These are phyloP conservation scores for Oryza rufipogon DNA, from an alignment of 176 grass and related monocot species.

Conservation along the genomic window DNA sequence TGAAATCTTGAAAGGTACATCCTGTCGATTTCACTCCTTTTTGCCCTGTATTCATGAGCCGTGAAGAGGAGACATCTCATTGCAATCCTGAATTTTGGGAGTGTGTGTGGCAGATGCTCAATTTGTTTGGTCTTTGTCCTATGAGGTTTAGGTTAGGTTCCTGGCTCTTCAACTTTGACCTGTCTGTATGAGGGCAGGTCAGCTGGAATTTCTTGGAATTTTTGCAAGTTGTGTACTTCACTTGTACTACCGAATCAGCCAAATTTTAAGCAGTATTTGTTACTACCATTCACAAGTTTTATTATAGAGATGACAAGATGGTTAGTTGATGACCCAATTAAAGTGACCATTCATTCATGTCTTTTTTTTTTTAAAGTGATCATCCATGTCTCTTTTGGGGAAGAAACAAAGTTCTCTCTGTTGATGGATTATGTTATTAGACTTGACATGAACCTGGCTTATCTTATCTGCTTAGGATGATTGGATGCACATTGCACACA, in stretches of 20 bases:
- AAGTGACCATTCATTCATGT: neutral
- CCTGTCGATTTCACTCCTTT: neutral
- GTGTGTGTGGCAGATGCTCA: neutral
- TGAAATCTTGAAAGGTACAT: neutral
- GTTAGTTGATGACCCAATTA: neutral
- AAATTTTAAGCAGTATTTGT: neutral
- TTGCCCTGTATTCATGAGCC: conserved; percentile 24
- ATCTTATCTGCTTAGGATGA: neutral
- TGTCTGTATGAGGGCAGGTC: neutral
- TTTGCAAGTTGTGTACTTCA: neutral
- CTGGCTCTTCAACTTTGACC: neutral
- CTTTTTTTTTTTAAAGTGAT: neutral
- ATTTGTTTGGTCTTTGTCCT: neutral
- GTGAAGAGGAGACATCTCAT: conserved; percentile 18
- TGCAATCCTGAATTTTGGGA: neutral
- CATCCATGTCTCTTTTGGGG: neutral
- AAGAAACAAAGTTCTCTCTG: neutral
- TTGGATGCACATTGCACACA: neutral
- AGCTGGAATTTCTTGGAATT: neutral
- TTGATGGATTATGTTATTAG: neutral
- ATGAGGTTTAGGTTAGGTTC: neutral
- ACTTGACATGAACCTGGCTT: neutral
- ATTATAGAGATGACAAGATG: neutral
- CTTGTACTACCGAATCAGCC: neutral
- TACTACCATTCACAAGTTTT: neutral